phyloP scores from a whole-genome alignment of 2,329 filamentous ascomycete genomes.

The Alternaria ventricosa region DNA sequence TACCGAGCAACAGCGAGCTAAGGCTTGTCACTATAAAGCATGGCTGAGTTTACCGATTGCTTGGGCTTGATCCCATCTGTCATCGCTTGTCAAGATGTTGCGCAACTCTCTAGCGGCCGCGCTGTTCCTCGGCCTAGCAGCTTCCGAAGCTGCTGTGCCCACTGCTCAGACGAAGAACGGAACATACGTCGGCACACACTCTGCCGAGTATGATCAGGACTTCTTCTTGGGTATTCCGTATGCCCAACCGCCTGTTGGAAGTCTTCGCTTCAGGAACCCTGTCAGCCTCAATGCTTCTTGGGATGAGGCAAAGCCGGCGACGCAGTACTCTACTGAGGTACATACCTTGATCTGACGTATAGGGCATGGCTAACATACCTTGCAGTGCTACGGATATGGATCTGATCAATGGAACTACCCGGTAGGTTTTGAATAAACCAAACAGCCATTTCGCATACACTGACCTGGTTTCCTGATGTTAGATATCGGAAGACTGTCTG shows the following conservation, averaged over 20 bases:
- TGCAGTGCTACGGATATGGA: constrained; percentile 48
- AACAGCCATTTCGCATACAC: background rate
- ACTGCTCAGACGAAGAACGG: constrained; percentile 53
- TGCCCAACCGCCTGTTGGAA: constrained; percentile 42
- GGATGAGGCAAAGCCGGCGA: constrained; percentile 47
- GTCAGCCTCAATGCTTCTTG: constrained; percentile 54
- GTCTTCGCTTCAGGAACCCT: constrained; percentile 60
- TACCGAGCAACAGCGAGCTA: background rate
- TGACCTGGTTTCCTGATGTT: background rate
- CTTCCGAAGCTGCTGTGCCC: constrained; percentile 27
- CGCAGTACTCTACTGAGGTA: constrained; percentile 34
- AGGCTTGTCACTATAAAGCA: constrained; percentile 8
- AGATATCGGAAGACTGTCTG: constrained; percentile 58
- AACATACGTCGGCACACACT: constrained; percentile 50
- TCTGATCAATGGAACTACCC: constrained; percentile 50
- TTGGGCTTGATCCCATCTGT: background rate
- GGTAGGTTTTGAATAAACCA: constrained; percentile 24
- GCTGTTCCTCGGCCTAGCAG: constrained; percentile 21
- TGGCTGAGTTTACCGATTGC: background rate
- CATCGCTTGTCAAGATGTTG: constrained; percentile 20
- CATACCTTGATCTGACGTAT: background rate
- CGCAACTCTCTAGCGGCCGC: constrained; percentile 14
- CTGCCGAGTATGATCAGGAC: constrained; percentile 52
- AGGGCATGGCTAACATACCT: constrained; percentile 5
- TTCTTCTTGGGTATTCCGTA: constrained; percentile 60